A percentile compares a stretch with the other conserved stretches of the same genome.
Conservation (phyloP, 1,284 basidiomycete species). For the Schizophyllum amplum region DNA sequence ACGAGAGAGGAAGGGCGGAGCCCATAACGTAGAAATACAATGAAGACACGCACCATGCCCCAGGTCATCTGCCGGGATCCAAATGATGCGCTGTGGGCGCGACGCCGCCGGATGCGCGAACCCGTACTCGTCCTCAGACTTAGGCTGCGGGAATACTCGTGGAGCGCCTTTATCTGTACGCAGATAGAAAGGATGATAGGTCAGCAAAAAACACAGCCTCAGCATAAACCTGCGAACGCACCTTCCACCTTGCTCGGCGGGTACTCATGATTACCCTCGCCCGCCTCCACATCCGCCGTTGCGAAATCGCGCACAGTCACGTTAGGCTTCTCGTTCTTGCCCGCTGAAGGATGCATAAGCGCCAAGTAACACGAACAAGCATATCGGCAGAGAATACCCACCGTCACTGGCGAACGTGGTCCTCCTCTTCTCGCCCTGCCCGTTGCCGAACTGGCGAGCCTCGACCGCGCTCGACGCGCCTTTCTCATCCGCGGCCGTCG, state of each 20-base stretch:
- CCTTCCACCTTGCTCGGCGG: not conserved
- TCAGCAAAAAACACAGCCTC: too few relatives aligned
- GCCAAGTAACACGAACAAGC: too few relatives aligned
- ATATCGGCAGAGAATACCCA: not conserved
- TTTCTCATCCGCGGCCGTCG: constrained; percentile 6
- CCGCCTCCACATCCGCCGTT: not conserved
- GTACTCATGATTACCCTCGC: not conserved
- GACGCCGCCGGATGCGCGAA: constrained; percentile 81
- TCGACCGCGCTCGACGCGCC: constrained; percentile 12
- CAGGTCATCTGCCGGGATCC: constrained; percentile 71
- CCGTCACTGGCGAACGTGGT: not conserved
- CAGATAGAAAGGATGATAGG: too few relatives aligned
- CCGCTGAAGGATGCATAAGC: not conserved
- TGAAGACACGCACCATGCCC: constrained; percentile 32
- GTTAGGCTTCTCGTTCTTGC: not conserved
- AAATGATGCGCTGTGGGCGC: constrained; percentile 67
- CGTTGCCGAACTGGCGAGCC: not conserved
- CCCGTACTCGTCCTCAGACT: constrained; percentile 35
- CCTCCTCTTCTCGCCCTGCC: not conserved
- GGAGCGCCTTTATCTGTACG: constrained; percentile 1
- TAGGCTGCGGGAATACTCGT: constrained; percentile 2
- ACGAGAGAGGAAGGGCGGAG: too few relatives aligned
- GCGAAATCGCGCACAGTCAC: not conserved
- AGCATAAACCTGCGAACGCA: too few relatives aligned
- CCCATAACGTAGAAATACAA: constrained; percentile 22